A percentile compares a stretch with the other conserved stretches of the same genome.
phyloP scores from a whole-genome alignment of 441 rosid genomes.

The Capsella rubella region DNA sequence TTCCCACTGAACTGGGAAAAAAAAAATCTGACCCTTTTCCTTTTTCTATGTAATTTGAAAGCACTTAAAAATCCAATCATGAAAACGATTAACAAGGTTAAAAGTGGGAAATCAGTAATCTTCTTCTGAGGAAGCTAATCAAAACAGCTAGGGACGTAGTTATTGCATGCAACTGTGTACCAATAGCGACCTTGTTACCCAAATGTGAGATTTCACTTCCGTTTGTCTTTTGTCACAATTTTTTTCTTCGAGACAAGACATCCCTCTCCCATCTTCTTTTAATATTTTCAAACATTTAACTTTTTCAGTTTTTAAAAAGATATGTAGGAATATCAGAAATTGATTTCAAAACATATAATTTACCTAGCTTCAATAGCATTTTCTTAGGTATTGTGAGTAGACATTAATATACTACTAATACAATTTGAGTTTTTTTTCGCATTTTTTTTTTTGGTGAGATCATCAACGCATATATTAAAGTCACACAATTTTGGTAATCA shows the following conservation, averaged over 20 bases:
- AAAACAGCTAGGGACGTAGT: constrained; percentile 17
- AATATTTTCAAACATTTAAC: neutral
- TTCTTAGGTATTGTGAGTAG: neutral
- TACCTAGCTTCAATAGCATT: neutral
- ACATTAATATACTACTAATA: neutral
- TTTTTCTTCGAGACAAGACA: constrained; percentile 35
- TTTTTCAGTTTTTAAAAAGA: too few relatives aligned
- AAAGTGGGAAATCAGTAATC: constrained; percentile 3
- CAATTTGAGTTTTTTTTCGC: neutral
- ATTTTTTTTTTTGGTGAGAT: neutral
- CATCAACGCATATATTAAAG: neutral
- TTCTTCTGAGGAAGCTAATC: constrained; percentile 34
- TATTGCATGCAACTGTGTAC: constrained; percentile 45
- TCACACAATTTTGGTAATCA: neutral
- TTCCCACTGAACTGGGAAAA: constrained; percentile 44
- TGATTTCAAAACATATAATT: neutral
- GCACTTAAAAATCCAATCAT: constrained; percentile 34
- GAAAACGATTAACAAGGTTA: constrained; percentile 21
- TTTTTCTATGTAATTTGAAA: constrained; percentile 14
- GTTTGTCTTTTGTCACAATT: constrained; percentile 25
- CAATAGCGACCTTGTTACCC: constrained; percentile 36
- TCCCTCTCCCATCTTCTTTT: constrained; percentile 24
- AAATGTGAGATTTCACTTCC: constrained; percentile 34
- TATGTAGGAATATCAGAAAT: neutral
- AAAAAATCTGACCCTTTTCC: constrained; percentile 8